Base-by-base conservation (phyloP, 495 filamentous ascomycete genomes). In the Hypoxylon fragiforme region DNA sequence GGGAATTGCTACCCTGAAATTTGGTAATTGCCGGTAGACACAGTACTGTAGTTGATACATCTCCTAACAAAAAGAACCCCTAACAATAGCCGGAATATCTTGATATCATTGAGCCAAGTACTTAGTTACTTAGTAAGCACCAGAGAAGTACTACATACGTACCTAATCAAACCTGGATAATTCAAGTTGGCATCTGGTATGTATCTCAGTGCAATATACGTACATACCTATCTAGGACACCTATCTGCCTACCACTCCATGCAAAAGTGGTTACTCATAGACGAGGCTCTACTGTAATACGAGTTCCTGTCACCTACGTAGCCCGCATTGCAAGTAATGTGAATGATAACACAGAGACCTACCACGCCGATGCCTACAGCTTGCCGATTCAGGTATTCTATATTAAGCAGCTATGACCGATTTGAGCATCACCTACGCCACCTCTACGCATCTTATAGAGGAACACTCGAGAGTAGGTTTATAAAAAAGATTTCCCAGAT, bases 381-480 rank as follows among this genome's bases (percentile, higher is more conserved):
- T n/a, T n/a, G n/a, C n/a, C n/a, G n/a, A 28, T 28, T 28, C 24
- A 4, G 9, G 24, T 4, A 4, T 28, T 28, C 24, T 28, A 28
- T 28, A 28, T 28, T 28, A 28, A 28, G 24, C 9, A 28, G 24
- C 24, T 9, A 28, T 28, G 24, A 28, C 24, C 9, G 4, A 28
- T 28, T 28, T 9, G 24, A 28, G 4, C 24, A 28, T 28, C 24
- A 28, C 9, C 24, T 28, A 50, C 45, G 22, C 45, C 53, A 50
- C 45, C 32, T 13, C 36, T 32, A 34, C 39, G 40, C 20, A 38
- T 49, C 50, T 4, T 28, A 28, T 34, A 57, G 30, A 40, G 16
- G 35, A 45, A 57, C 54, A 50, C 45, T 50, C 40, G 38, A 50
- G 54, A 57, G 54, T 57, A 32, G 13, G 40, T 8, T 3, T 57